These are phyloP conservation scores for Periconia sp. DNA, from an alignment of 2,329 filamentous ascomycete species.

Conservation along the genomic window DNA sequence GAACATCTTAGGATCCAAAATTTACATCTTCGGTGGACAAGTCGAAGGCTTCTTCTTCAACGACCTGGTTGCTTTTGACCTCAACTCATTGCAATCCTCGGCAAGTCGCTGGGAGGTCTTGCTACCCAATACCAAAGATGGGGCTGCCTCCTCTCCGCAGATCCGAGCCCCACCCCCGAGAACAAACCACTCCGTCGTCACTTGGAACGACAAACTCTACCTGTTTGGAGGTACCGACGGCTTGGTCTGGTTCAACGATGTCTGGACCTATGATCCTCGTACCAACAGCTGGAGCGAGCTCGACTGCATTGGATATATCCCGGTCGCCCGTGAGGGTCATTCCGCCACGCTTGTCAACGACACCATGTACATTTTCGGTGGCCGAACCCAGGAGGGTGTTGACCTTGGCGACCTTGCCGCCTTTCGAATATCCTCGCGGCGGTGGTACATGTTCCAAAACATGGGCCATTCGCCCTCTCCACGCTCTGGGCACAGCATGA, in stretches of 20 bases:
- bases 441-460: slow-evolving; percentile 99
- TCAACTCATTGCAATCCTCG: slow-evolving; percentile 91
- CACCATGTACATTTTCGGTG: slow-evolving; percentile 99
- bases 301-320: slow-evolving; percentile 98
- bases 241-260: slow-evolving; percentile 97
- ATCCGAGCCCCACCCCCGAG: slow-evolving; percentile 72
- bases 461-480: slow-evolving; percentile 97
- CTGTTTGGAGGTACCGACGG: slow-evolving; percentile 98
- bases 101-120: slow-evolving; percentile 94
- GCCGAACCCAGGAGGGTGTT: slow-evolving; percentile 88
- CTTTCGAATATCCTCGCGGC: slow-evolving; percentile 77
- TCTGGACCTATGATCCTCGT: slow-evolving; percentile 92
- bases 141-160: slow-evolving; percentile 36
- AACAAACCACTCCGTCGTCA: slow-evolving; percentile 93
- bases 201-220: slow-evolving; percentile 91
- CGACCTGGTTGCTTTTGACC: slow-evolving; percentile 90
- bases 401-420: slow-evolving; percentile 94
- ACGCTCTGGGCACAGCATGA: slow-evolving; percentile 97
- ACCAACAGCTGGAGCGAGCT: slow-evolving; percentile 84
- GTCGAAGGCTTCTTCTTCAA: slow-evolving; percentile 99
- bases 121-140: slow-evolving; percentile 74
- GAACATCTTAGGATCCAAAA: slow-evolving; percentile 95
- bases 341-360: slow-evolving; percentile 92
- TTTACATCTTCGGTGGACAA: slow-evolving; percentile 96
- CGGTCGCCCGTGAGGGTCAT: slow-evolving; percentile 90